Percentiles rank a stretch among this genome's conserved stretches.
These are phyloP conservation scores for Cryptococcus sp. DNA, from an alignment of 1,284 basidiomycete species.

Conservation along the genomic window DNA sequence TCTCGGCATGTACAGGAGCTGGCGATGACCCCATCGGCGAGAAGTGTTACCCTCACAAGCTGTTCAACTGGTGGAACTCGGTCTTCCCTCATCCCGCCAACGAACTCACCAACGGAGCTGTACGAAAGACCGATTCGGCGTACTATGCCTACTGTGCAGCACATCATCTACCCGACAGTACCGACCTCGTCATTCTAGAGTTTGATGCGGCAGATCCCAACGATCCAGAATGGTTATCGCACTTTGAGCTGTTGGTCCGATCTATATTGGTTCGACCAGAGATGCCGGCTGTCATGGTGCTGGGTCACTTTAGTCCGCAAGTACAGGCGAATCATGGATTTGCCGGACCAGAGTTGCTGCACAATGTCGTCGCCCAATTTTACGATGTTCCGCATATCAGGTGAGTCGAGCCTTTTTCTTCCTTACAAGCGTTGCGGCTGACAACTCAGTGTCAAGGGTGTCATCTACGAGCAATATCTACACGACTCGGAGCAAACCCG, in stretches of 20 bases:
- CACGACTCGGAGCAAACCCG: slow-evolving; percentile 61
- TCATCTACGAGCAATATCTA: slow-evolving; percentile 76
- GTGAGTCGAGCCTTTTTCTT: too few species aligned
- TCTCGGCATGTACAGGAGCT: slow-evolving; percentile 87
- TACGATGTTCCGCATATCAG: slow-evolving; percentile 89
- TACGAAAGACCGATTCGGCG: slow-evolving; percentile 77
- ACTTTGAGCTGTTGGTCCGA: slow-evolving; percentile 84
- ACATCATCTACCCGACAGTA: slow-evolving; percentile 84
- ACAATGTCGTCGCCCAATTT: slow-evolving; percentile 82
- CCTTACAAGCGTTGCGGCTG: background rate
- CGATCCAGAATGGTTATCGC: slow-evolving; percentile 63
- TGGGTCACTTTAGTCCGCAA: slow-evolving; percentile 88
- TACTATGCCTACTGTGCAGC: slow-evolving; percentile 89
- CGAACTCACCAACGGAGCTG: slow-evolving; percentile 92
- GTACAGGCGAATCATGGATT: slow-evolving; percentile 70
- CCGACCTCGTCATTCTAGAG: slow-evolving; percentile 87
- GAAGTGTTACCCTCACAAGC: slow-evolving; percentile 78
- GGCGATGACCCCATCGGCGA: slow-evolving; percentile 83
- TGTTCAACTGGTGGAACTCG: slow-evolving; percentile 92
- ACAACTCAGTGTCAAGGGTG: slow-evolving; percentile 61
- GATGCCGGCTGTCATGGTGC: slow-evolving; percentile 78
- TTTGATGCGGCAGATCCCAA: slow-evolving; percentile 81
- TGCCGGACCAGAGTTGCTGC: slow-evolving; percentile 78
- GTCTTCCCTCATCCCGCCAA: slow-evolving; percentile 91
- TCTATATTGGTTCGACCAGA: slow-evolving; percentile 81